These are phyloP conservation scores for Neofusicoccum ribis DNA, from an alignment of 2,329 filamentous ascomycete species.

Conservation along the genomic window DNA sequence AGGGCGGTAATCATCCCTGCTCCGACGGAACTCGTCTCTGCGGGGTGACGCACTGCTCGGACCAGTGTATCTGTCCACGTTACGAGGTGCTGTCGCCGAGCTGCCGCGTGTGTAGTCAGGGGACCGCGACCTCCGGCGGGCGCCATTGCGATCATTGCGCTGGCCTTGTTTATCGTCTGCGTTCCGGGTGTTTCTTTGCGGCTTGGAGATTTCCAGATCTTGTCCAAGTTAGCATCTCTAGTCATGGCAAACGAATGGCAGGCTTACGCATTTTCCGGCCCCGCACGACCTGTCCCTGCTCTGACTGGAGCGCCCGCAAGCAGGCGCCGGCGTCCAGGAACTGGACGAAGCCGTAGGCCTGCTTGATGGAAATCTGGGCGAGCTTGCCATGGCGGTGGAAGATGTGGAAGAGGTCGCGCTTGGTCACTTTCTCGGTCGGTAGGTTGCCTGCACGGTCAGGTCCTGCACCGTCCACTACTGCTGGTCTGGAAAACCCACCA, in stretches of 20 bases:
- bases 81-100: conserved; percentile 44
- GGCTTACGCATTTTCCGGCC: conserved; percentile 90
- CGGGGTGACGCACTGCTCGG: conserved; percentile 38
- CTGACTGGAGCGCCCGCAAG: conserved; percentile 68
- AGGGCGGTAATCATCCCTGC: conserved; percentile 62
- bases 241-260: conserved; percentile 25
- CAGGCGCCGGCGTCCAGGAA: conserved; percentile 79
- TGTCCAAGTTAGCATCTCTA: conserved; percentile 30
- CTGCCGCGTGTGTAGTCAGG: conserved; percentile 58
- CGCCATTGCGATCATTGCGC: conserved; percentile 38
- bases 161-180: conserved; percentile 40
- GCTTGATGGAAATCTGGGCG: conserved; percentile 94
- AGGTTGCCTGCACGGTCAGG: conserved; percentile 67
- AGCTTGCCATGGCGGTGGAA: conserved; percentile 84
- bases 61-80: conserved; percentile 38
- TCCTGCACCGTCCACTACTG: conserved; percentile 10
- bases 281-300: conserved; percentile 79
- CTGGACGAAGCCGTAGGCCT: conserved; percentile 95
- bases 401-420: conserved; percentile 87
- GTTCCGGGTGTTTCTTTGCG: conserved; percentile 73
- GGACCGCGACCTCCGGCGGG: conserved; percentile 60
- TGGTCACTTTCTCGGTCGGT: conserved; percentile 88
- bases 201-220: conserved; percentile 90
- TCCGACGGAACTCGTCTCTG: conserved; percentile 54
- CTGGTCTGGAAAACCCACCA: conserved; percentile 53